phyloP scores from a whole-genome alignment of 257 asterid genomes.

The Ilex asprella region DNA sequence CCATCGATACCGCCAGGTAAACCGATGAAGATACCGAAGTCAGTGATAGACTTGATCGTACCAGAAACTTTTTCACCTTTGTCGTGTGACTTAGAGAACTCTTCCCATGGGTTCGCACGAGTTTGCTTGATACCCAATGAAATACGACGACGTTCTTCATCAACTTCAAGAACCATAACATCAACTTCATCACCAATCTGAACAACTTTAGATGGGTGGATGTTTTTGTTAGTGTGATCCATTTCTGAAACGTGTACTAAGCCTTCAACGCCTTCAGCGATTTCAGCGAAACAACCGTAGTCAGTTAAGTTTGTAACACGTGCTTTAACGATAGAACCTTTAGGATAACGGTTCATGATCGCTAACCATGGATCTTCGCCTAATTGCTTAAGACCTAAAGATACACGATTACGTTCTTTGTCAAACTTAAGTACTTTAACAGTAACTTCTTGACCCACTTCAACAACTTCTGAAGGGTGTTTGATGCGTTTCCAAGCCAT shows the following conservation, averaged over 20 bases:
- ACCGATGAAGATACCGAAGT: not conserved
- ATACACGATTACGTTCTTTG: not conserved
- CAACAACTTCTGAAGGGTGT: not conserved
- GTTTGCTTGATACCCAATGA: not conserved
- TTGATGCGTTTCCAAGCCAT: not conserved
- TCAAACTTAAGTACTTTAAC: not conserved
- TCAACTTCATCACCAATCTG: not conserved
- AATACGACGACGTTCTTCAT: not conserved
- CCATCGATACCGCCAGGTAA: not conserved
- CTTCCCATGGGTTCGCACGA: not conserved
- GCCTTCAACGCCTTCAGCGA: not conserved
- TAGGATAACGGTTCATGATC: not conserved
- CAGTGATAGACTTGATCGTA: not conserved
- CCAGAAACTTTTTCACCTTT: not conserved
- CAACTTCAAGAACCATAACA: not conserved
- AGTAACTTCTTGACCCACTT: not conserved
- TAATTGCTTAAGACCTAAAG: constrained; percentile 1
- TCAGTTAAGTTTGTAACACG: not conserved
- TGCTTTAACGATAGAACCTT: not conserved
- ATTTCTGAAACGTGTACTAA: not conserved
- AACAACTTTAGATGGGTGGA: not conserved
- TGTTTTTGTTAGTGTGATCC: not conserved
- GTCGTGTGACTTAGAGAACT: not conserved
- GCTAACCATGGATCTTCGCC: not conserved
- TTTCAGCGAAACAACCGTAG: not conserved